Evolutionary conservation across 2,329 filamentous ascomycete species (phyloP).

Genomic region (Verruconis gallopava): DNA sequence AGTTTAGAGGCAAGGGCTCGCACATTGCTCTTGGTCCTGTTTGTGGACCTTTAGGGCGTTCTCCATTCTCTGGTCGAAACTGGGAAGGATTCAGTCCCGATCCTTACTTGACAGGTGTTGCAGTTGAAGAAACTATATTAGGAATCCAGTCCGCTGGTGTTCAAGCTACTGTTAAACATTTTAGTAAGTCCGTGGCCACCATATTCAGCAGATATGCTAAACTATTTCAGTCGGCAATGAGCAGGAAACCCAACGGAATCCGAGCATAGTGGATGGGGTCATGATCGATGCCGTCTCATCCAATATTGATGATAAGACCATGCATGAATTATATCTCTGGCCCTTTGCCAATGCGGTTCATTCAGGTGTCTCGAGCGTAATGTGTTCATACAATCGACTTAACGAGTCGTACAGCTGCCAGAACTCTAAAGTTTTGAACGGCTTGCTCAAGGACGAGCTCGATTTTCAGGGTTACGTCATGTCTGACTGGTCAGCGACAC

Average conservation of each 20-base stretch:
- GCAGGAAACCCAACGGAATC: conserved; percentile 26
- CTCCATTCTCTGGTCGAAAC: conserved; percentile 36
- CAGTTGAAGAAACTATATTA: conserved; percentile 29
- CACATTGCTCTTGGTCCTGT: conserved; percentile 31
- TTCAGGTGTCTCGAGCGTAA: conserved; percentile 46
- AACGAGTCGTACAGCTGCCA: conserved; percentile 39
- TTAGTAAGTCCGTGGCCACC: conserved; percentile 13
- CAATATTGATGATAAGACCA: conserved; percentile 59
- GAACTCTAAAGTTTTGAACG: conserved; percentile 24
- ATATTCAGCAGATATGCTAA: background rate
- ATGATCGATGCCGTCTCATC: conserved; percentile 43
- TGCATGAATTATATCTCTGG: conserved; percentile 68
- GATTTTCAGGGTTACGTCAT: conserved; percentile 35
- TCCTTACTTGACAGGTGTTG: conserved; percentile 33
- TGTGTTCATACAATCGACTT: conserved; percentile 32
- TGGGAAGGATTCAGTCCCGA: conserved; percentile 38
- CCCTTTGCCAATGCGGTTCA: conserved; percentile 61
- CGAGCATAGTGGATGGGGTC: background rate
- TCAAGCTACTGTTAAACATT: conserved; percentile 32
- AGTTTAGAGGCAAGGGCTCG: conserved; percentile 30
- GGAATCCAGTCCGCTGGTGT: conserved; percentile 33
- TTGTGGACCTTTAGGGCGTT: conserved; percentile 33
- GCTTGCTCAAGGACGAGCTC: conserved; percentile 34
- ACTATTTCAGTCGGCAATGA: conserved; percentile 47
- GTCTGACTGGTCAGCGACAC: conserved; percentile 28